These are phyloP conservation scores for Berberis thunbergii DNA, from an alignment of 164 flowering plant species.

Conservation along the genomic window DNA sequence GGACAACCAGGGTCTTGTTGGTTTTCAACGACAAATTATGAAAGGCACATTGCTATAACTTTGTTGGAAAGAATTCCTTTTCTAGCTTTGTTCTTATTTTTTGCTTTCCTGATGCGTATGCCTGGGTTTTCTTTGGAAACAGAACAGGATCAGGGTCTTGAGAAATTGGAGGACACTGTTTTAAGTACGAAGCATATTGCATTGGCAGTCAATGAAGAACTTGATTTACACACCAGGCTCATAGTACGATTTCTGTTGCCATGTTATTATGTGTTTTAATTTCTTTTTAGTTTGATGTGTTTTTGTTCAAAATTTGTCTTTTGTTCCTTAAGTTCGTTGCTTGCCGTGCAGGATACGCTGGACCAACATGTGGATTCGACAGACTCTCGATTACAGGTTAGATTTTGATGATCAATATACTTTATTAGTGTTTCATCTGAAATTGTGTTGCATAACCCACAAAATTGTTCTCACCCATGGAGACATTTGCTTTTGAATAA, in stretches of 20 bases:
- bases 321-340: background rate
- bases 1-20: conserved; percentile 79
- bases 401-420: background rate
- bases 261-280: background rate
- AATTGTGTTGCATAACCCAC: too few relatives aligned
- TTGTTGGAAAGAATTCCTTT: background rate
- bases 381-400: conserved; percentile 61
- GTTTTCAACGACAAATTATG: conserved; percentile 76
- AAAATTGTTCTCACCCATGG: too few relatives aligned
- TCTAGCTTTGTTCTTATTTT: background rate
- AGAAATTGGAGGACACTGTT: conserved; percentile 69
- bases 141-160: conserved; percentile 97
- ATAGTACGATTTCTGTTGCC: conserved; percentile 37
- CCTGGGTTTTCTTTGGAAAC: conserved; percentile 6
- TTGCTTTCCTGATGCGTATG: background rate
- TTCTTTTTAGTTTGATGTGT: background rate
- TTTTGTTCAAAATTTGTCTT: background rate
- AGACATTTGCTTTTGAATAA: too few relatives aligned
- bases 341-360: conserved; percentile 57
- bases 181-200: conserved; percentile 85
- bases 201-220: conserved; percentile 82
- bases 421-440: background rate
- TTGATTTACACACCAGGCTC: conserved; percentile 65
- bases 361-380: conserved; percentile 75
- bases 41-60: conserved; percentile 40